Evolutionary conservation across 179 eudicot species (phyloP), one percentile per base, ranked within the genome.

Genomic region (Dionaea muscipula): DNA sequence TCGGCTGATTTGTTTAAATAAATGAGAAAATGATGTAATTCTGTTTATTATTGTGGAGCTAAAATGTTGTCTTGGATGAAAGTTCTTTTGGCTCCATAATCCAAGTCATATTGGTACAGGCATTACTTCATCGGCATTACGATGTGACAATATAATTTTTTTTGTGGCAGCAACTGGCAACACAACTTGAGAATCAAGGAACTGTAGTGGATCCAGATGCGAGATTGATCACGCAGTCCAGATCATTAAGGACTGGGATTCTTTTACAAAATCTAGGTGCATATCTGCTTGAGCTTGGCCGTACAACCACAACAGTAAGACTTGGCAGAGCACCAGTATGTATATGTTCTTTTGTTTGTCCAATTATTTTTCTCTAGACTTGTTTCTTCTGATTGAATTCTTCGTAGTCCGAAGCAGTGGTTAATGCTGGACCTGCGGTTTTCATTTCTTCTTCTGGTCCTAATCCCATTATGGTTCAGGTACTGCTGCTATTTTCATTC

Each of bases 401-500:
- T 60, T 51, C 64, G 58, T 75, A 93, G 96, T 70, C 77, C 51
- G 94, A 93, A 65, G 86, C 94, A 50, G 78, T 81, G 37, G 85
- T 93, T 45, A 93, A 82, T 67, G 83, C 96, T 47, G 94, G 96
- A 44, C 99, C 99, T 67, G 91, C 96, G 21, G 78, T 87, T 45
- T 93, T 74, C 64, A 64, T 93, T 60, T 88, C 99, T 36, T 52
- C 86, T 26, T 62, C 94, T 54, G 96, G 94, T 48, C 99, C 94
- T 18, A 93, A 93, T 70, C 99, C 94, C 27, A 74, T 93, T 17
- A 93, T 87, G 99, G 96, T 93, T 74, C 99, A 91, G 98, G 98
- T 86, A 65, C 64, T 17, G 23, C 38, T 47, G 16, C 7, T n/a
- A 6, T 18, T 12, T n/a, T 18, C 7, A 28, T 36, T 17, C 57